A percentile compares a stretch with the other conserved stretches of the same genome.
Conservation (phyloP, 2,329 filamentous ascomycete genomes). For the Alternaria longipes region DNA sequence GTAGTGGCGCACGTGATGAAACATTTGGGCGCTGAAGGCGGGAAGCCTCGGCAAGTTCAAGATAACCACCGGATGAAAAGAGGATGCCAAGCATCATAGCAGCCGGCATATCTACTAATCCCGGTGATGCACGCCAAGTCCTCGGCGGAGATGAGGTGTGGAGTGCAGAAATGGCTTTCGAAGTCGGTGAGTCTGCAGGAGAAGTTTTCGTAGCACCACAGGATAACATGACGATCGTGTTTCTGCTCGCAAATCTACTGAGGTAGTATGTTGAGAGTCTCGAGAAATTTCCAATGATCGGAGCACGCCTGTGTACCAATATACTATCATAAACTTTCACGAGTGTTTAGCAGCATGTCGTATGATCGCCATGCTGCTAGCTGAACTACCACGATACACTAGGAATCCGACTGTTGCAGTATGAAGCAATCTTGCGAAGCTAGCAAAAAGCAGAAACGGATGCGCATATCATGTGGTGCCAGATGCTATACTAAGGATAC, state of each 20-base stretch:
- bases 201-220: background rate
- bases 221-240: background rate
- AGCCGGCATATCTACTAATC: slow-evolving; percentile 12
- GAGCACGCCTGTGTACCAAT: too few relatives aligned
- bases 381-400: too few relatives aligned
- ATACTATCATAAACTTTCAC: too few relatives aligned
- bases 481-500: background rate
- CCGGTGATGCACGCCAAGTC: slow-evolving; percentile 11
- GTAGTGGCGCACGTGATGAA: slow-evolving; percentile 9
- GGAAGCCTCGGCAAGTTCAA: slow-evolving; percentile 13
- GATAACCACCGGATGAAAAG: slow-evolving; percentile 16
- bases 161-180: slow-evolving; percentile 13
- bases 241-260: too few relatives aligned
- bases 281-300: too few relatives aligned
- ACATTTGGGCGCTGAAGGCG: slow-evolving; percentile 1
- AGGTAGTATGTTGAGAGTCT: too few relatives aligned
- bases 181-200: slow-evolving; percentile 8
- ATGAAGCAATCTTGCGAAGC: too few relatives aligned
- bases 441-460: too few relatives aligned
- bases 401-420: too few relatives aligned
- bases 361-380: too few relatives aligned
- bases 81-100: slow-evolving; percentile 7
- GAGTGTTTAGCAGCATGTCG: too few relatives aligned
- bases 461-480: background rate
- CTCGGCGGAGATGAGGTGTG: slow-evolving; percentile 8